A percentile compares a stretch with the other conserved stretches of the same genome.
phyloP scores from a whole-genome alignment of 2,329 filamentous ascomycete species.

The Alternaria viburni region DNA sequence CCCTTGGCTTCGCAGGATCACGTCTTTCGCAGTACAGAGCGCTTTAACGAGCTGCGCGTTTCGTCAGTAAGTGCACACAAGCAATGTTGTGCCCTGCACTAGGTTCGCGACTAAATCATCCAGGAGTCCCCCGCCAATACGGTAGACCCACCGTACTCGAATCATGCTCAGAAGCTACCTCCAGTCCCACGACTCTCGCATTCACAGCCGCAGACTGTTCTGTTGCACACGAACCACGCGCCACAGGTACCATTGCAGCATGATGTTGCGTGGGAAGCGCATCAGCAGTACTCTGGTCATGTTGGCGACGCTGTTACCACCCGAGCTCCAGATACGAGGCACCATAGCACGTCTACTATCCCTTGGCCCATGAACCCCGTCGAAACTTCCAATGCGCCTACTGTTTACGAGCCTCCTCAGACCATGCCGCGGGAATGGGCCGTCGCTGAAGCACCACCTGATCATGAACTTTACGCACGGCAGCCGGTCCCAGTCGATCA shows the following conservation, averaged over 20 bases:
- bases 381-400: conserved; percentile 12
- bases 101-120: conserved; percentile 24
- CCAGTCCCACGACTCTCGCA: conserved; percentile 30
- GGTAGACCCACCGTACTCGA: conserved; percentile 31
- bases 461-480: conserved; percentile 21
- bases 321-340: conserved; percentile 11
- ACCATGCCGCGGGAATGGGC: conserved; percentile 29
- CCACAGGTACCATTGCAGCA: conserved; percentile 24
- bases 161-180: conserved; percentile 25
- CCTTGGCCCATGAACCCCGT: conserved; percentile 24
- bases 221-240: conserved; percentile 18
- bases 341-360: conserved; percentile 15
- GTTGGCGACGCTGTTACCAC: conserved; percentile 18
- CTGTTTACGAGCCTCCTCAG: conserved; percentile 23
- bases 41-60: conserved; percentile 26
- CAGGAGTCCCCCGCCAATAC: conserved; percentile 29
- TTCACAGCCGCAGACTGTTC: conserved; percentile 19
- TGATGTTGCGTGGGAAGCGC: conserved; percentile 23
- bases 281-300: conserved; percentile 24
- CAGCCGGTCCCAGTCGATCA: conserved; percentile 15
- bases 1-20: conserved; percentile 16
- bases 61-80: conserved; percentile 29
- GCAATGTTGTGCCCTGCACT: conserved; percentile 14
- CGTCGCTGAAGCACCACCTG: conserved; percentile 11
- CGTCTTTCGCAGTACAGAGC: conserved; percentile 19